These are phyloP conservation scores for Camillea tinctor DNA, from an alignment of 2,329 filamentous ascomycete genomes.

Conservation along the genomic window DNA sequence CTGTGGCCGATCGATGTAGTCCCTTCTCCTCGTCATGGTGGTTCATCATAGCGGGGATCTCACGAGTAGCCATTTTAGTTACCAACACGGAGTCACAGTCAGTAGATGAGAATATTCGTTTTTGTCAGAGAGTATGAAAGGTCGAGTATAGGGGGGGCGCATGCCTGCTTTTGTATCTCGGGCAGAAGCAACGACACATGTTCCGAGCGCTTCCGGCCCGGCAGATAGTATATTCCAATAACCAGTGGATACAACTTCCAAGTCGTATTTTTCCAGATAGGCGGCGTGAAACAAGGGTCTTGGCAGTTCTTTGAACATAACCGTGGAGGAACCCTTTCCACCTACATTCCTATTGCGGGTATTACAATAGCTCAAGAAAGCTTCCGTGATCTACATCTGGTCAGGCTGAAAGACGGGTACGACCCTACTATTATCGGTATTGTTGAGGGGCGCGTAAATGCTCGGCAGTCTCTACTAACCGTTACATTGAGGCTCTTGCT, in stretches of 20 bases:
- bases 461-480: neutral
- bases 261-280: neutral
- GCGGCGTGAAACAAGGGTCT: neutral
- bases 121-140: neutral
- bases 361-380: neutral
- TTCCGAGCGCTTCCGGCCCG: neutral
- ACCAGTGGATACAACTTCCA: neutral
- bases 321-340: neutral
- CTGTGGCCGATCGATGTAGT: conserved; percentile 33
- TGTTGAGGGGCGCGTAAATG: neutral
- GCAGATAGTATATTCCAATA: neutral
- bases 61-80: conserved; percentile 14
- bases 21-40: conserved; percentile 35
- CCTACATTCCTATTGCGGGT: neutral
- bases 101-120: neutral
- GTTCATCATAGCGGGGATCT: neutral
- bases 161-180: neutral
- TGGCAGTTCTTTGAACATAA: neutral
- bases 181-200: neutral
- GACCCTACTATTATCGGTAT: neutral
- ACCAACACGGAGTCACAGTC: neutral
- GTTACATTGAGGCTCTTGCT: neutral
- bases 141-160: neutral
- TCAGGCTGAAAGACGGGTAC: neutral
- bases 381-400: neutral